Evolutionary conservation across 352 stramenopile genomes (phyloP).

Genomic region (Thalassiosira exigua): DNA sequence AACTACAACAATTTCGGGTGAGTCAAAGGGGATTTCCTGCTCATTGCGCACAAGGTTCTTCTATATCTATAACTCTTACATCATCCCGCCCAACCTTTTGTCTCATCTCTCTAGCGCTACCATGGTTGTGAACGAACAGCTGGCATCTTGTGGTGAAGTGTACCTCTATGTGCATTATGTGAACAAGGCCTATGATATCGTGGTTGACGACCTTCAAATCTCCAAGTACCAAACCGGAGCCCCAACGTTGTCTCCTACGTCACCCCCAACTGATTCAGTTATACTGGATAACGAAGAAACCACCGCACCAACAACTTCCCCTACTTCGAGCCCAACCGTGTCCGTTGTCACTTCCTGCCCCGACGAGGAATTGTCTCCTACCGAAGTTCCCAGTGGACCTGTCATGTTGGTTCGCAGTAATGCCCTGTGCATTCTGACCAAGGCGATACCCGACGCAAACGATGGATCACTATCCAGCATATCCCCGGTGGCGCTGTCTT

Average conservation of each 20-base stretch:
- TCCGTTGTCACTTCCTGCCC: constrained; percentile 45
- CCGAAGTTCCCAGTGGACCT: constrained; percentile 38
- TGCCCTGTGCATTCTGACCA: constrained; percentile 62
- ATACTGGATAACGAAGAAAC: constrained; percentile 3
- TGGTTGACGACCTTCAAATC: constrained; percentile 58
- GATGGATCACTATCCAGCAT: constrained; percentile 46
- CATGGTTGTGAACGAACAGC: constrained; percentile 45
- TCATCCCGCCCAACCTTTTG: neutral
- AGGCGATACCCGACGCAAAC: constrained; percentile 33
- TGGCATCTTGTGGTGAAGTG: constrained; percentile 56
- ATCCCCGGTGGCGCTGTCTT: constrained; percentile 61
- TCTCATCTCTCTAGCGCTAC: constrained; percentile 8
- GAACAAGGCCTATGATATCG: constrained; percentile 42
- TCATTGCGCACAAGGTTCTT: neutral
- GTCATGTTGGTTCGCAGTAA: constrained; percentile 42
- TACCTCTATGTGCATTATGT: constrained; percentile 48
- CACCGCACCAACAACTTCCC: constrained; percentile 27
- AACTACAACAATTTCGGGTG: constrained; percentile 50
- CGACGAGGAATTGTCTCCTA: constrained; percentile 8
- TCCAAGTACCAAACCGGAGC: constrained; percentile 5
- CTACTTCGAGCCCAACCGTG: constrained; percentile 53
- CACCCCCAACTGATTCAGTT: constrained; percentile 14
- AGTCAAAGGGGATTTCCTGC: neutral
- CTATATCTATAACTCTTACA: neutral
- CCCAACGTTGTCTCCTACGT: constrained; percentile 31